A percentile compares a stretch with the other conserved stretches of the same genome.
Conservation (phyloP, 768 basidiomycete species). For the Chalciporus piperatus region DNA sequence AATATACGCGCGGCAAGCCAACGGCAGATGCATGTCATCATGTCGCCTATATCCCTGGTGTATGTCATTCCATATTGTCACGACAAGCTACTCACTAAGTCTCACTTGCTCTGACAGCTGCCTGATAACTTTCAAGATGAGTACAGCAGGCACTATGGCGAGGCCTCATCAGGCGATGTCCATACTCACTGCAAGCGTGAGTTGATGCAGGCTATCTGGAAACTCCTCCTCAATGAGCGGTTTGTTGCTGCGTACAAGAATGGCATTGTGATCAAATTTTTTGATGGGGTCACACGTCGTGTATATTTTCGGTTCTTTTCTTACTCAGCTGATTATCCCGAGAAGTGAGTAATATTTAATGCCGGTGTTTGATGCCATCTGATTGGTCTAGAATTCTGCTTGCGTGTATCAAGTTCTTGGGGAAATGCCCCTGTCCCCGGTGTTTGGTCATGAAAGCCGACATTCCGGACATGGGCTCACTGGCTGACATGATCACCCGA, state of each 20-base stretch:
- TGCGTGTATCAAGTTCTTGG: background rate
- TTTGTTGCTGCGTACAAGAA: slow-evolving; percentile 12
- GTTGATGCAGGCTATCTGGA: slow-evolving; percentile 16
- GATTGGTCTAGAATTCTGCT: background rate
- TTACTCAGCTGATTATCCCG: slow-evolving; percentile 21
- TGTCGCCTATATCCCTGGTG: too few relatives aligned
- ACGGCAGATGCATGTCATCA: too few relatives aligned
- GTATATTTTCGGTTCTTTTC: slow-evolving; percentile 16
- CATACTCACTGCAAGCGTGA: slow-evolving; percentile 19
- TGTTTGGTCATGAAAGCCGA: background rate
- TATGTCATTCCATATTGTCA: too few relatives aligned
- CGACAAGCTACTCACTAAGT: too few relatives aligned
- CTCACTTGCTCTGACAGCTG: too few relatives aligned
- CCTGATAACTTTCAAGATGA: too few relatives aligned
- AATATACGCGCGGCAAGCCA: too few relatives aligned
- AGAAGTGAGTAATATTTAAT: slow-evolving; percentile 17
- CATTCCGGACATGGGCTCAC: too few relatives aligned
- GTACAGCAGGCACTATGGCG: too few relatives aligned
- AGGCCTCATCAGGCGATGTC: background rate
- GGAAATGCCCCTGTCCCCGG: background rate
- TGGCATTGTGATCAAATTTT: slow-evolving; percentile 15
- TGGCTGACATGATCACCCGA: too few relatives aligned
- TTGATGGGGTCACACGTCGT: slow-evolving; percentile 9
- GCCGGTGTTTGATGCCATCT: background rate
- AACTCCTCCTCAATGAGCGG: slow-evolving; percentile 11